A percentile compares a stretch with the other conserved stretches of the same genome.
phyloP scores from a whole-genome alignment of 148 eudicot genomes.

The Rhododendron henanense region DNA sequence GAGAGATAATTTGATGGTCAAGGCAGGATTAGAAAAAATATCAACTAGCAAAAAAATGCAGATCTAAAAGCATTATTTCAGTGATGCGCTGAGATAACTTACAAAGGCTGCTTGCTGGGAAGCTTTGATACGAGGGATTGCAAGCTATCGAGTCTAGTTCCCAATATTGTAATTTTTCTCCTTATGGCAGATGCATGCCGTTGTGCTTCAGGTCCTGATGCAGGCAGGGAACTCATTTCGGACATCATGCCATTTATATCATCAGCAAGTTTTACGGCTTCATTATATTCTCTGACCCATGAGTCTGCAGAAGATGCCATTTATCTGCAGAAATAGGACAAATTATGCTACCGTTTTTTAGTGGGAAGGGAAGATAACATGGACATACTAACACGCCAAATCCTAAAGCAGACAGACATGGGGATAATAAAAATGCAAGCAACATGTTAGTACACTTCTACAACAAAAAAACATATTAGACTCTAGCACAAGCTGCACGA shows the following conservation, averaged over 20 bases:
- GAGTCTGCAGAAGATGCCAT: constrained; percentile 76
- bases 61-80: background rate
- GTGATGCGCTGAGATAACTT: constrained; percentile 26
- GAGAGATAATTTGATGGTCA: background rate
- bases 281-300: constrained; percentile 84
- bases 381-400: background rate
- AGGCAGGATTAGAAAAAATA: background rate
- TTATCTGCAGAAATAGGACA: constrained; percentile 13
- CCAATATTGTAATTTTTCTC: constrained; percentile 81
- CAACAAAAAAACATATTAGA: background rate
- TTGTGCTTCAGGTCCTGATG: constrained; percentile 65
- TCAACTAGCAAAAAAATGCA: background rate
- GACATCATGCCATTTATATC: constrained; percentile 73
- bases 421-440: background rate
- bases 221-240: constrained; percentile 51
- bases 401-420: background rate
- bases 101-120: constrained; percentile 72
- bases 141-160: constrained; percentile 80
- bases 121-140: constrained; percentile 63
- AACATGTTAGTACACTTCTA: background rate
- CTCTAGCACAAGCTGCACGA: background rate
- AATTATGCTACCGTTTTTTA: background rate
- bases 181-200: constrained; percentile 77
- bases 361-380: background rate
- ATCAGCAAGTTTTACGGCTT: constrained; percentile 71